Base-by-base conservation (phyloP, 1,139 yeast genomes). In the Insectozyma bohioensis region DNA sequence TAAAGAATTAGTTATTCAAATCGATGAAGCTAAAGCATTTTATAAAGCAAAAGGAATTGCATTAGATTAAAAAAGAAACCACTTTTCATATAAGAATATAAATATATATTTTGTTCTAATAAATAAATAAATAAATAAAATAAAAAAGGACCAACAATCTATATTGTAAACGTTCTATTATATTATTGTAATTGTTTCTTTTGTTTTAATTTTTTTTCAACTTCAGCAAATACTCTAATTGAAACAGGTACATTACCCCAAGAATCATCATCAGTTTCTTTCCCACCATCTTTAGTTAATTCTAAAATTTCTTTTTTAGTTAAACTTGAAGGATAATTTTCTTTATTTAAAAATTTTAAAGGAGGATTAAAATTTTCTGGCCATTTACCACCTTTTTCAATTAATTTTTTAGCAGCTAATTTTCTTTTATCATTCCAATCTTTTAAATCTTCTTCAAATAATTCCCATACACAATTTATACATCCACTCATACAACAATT, bases 401-500 rank as follows among this genome's bases (percentile, higher is more conserved):
- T 59, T 29, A 88, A 61, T 14, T 59, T 61, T n/a, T 56, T 39
- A 0, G 83, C 85, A 0, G 96, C 97, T 39, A 67, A 56, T 30
- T 59, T 58, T 20, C 95, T 67, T 47, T 69, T 61, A 1, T 45
- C 54, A 48, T 78, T 76, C 95, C 96, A 92, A 17, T 87, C 88
- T 44, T 78, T 80, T 31, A 90, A 51, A 54, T 92, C 97, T 35
- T 90, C 97, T 46, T 84, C 81, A 56, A 78, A 92, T 36, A 85
- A 63, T 48, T 90, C 97, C 97, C 97, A 92, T 2, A 92, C 97
- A 58, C 98, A 92, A 57, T 90, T 86, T 24, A 87, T 79, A 56
- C 98, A 92, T 2, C 98, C 98, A 43, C 95, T 82, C 95, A 88
- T 88, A 56, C 98, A 92, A 56, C 98, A 92, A 56, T 90, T 88